Conservation (phyloP, 2,329 filamentous ascomycete genomes). For the Colletotrichum cereale region DNA sequence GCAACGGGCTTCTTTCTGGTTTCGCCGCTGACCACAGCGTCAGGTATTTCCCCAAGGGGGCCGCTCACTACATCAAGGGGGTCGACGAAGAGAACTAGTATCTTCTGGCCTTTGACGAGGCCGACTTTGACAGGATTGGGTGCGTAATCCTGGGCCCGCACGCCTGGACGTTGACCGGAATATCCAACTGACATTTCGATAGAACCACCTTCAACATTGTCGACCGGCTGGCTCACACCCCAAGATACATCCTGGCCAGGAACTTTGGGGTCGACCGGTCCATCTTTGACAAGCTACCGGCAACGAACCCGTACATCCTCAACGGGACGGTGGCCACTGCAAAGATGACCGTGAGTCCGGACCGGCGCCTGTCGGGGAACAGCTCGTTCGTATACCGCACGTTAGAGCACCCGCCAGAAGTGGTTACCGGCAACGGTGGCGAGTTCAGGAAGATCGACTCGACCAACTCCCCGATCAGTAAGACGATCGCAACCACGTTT, state of each 20-base stretch:
- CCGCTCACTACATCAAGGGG: conserved; percentile 73
- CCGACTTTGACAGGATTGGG: conserved; percentile 74
- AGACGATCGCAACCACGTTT: conserved; percentile 74
- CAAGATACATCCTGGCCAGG: conserved; percentile 72
- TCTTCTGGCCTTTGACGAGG: conserved; percentile 75
- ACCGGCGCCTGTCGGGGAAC: conserved; percentile 57
- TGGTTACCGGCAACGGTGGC: conserved; percentile 72
- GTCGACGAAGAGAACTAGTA: conserved; percentile 77
- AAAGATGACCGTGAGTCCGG: conserved; percentile 60
- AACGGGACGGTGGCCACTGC: conserved; percentile 65
- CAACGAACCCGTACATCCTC: conserved; percentile 71
- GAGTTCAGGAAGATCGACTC: conserved; percentile 74
- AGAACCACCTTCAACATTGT: conserved; percentile 79
- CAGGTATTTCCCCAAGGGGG: conserved; percentile 73
- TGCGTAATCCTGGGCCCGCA: conserved; percentile 48
- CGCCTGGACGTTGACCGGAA: background rate
- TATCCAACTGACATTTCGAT: background rate
- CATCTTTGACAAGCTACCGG: conserved; percentile 70
- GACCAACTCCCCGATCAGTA: conserved; percentile 74
- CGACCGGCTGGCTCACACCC: conserved; percentile 78
- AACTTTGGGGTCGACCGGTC: conserved; percentile 74
- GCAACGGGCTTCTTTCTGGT: too few relatives aligned
- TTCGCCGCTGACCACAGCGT: background rate
- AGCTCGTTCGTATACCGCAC: conserved; percentile 73
- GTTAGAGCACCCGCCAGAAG: conserved; percentile 65